These are phyloP conservation scores for Podila epicladia DNA, from an alignment of 192 early-diverging fungal species.

Conservation along the genomic window DNA sequence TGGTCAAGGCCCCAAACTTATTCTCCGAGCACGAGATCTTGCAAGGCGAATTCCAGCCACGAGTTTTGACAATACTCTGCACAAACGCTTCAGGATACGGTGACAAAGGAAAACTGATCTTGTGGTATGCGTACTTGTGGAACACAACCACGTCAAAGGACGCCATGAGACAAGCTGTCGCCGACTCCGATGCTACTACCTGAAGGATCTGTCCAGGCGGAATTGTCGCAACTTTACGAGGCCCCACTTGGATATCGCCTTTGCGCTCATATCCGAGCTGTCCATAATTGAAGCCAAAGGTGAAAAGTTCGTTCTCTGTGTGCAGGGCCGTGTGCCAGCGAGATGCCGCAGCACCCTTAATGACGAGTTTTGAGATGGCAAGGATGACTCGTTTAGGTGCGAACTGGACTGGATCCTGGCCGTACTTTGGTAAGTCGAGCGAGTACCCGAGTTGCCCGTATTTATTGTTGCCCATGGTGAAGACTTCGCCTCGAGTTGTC, in stretches of 20 bases:
- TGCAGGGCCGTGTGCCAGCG: conserved; percentile 73
- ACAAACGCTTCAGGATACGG: conserved; percentile 33
- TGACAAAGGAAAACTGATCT: conserved; percentile 47
- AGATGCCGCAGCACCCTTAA: conserved; percentile 72
- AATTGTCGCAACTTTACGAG: conserved; percentile 70
- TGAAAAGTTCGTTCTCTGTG: conserved; percentile 66
- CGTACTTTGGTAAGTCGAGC: conserved; percentile 36
- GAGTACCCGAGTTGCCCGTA: conserved; percentile 69
- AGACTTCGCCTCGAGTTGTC: conserved; percentile 63
- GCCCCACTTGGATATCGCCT: conserved; percentile 59
- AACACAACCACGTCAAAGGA: conserved; percentile 70
- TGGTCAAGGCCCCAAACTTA: conserved; percentile 41
- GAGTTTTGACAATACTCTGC: not conserved
- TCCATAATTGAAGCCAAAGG: conserved; percentile 77
- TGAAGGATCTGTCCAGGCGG: conserved; percentile 61
- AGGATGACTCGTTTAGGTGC: conserved; percentile 64
- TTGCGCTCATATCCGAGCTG: conserved; percentile 68
- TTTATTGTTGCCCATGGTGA: conserved; percentile 74
- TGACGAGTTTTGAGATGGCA: conserved; percentile 58
- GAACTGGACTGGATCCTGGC: conserved; percentile 53
- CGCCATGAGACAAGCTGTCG: conserved; percentile 69
- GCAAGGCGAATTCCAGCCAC: conserved; percentile 18
- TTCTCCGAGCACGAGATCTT: conserved; percentile 44
- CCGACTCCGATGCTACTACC: conserved; percentile 70
- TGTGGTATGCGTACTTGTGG: conserved; percentile 57